Percentiles rank a stretch among this genome's conserved stretches.
These are phyloP conservation scores for Gilbertella persicaria DNA, from an alignment of 371 early-diverging fungal species.

Conservation along the genomic window DNA sequence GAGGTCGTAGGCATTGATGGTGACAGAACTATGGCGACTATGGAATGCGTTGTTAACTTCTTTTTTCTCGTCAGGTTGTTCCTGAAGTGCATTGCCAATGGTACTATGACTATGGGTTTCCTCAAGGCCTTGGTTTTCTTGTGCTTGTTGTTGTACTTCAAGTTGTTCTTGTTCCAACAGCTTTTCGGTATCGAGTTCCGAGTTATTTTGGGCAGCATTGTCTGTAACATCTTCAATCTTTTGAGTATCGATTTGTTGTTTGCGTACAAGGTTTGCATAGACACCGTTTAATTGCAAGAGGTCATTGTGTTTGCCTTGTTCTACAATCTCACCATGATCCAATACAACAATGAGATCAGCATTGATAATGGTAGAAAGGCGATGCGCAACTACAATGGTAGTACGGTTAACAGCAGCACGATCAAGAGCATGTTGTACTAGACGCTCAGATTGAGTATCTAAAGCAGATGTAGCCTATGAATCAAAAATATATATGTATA, in stretches of 20 bases:
- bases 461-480: slow-evolving; percentile 72
- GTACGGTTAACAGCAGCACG: slow-evolving; percentile 75
- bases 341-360: slow-evolving; percentile 86
- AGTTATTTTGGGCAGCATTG: not conserved
- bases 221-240: slow-evolving; percentile 17
- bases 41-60: slow-evolving; percentile 2
- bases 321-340: slow-evolving; percentile 69
- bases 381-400: slow-evolving; percentile 92
- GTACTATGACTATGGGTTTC: slow-evolving; percentile 17
- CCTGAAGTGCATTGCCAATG: not conserved
- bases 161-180: slow-evolving; percentile 29
- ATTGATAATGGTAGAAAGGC: slow-evolving; percentile 77
- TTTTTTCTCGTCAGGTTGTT: not conserved
- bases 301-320: slow-evolving; percentile 73
- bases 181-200: not conserved
- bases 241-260: slow-evolving; percentile 41
- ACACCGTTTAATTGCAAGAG: slow-evolving; percentile 53
- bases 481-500: slow-evolving; percentile 18
- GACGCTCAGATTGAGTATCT: slow-evolving; percentile 77
- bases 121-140: not conserved
- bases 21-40: slow-evolving; percentile 6
- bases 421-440: slow-evolving; percentile 82
- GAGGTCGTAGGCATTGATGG: slow-evolving; percentile 38
- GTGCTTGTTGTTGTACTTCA: slow-evolving; percentile 9
- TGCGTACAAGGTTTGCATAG: slow-evolving; percentile 59